Evolutionary conservation across 345 rosid genomes (phyloP).

Genomic region (Populus simonii): DNA sequence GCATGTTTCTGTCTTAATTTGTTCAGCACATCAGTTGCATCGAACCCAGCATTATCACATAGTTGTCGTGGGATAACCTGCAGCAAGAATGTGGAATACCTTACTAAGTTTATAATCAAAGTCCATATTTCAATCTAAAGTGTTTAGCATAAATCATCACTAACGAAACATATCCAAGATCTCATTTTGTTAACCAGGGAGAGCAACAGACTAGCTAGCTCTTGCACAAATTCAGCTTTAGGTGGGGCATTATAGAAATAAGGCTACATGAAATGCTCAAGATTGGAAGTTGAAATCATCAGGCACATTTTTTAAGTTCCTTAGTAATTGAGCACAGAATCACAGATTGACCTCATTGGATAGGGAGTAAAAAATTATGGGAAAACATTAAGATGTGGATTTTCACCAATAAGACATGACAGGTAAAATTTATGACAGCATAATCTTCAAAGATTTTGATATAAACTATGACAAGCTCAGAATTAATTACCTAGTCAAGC

Average conservation of each 20-base stretch:
- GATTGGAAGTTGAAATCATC: neutral
- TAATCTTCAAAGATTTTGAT: neutral
- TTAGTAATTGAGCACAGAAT: neutral
- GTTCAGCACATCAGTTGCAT: constrained; percentile 97
- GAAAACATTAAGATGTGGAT: neutral
- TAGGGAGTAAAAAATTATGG: neutral
- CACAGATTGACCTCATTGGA: neutral
- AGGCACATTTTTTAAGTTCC: no score
- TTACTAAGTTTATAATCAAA: neutral
- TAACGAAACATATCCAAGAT: neutral
- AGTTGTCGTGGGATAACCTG: constrained; percentile 96
- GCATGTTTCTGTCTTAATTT: constrained; percentile 96
- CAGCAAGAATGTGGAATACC: constrained; percentile 4
- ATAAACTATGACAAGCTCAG: neutral
- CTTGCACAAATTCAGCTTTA: neutral
- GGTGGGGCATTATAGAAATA: neutral
- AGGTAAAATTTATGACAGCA: neutral
- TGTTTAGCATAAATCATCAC: neutral
- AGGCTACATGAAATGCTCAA: neutral
- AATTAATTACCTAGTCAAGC: neutral
- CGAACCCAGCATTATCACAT: constrained; percentile 99
- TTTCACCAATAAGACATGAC: neutral
- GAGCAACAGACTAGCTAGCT: neutral
- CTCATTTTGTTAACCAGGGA: neutral
- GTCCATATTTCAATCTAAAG: neutral